Conservation (phyloP, 2,329 filamentous ascomycete genomes). For the Zymoseptoria ardabiliae region DNA sequence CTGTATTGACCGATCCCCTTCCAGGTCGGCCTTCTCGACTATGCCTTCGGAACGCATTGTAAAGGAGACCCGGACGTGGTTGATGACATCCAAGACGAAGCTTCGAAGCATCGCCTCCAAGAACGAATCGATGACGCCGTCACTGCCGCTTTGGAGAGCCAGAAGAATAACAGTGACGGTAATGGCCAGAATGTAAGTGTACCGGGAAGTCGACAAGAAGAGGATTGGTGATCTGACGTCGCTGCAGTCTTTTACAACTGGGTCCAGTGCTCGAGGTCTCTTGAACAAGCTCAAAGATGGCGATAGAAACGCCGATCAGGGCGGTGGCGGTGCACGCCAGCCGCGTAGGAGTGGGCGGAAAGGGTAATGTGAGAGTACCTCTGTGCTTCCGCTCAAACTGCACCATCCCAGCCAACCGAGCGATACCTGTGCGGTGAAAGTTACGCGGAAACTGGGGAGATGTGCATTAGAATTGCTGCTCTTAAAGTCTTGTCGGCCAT, state of each 20-base stretch:
- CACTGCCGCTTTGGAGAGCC: slow-evolving; percentile 7
- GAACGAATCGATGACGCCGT: slow-evolving; percentile 34
- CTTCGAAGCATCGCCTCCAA: slow-evolving; percentile 48
- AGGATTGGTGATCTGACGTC: background rate
- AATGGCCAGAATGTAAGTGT: background rate
- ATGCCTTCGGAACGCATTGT: slow-evolving; percentile 48
- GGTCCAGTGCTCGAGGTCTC: background rate
- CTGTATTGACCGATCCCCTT: background rate
- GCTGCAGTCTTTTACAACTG: background rate
- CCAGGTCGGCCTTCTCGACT: slow-evolving; percentile 55
- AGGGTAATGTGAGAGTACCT: background rate
- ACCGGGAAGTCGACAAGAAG: background rate
- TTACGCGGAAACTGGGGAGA: no score
- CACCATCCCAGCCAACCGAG: no score
- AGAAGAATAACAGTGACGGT: slow-evolving; percentile 5
- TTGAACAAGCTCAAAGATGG: background rate
- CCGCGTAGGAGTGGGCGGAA: background rate
- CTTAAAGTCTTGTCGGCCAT: no score
- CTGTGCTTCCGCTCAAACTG: no score
- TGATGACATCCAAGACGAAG: slow-evolving; percentile 49
- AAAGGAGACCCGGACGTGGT: slow-evolving; percentile 45
- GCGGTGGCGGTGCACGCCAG: background rate
- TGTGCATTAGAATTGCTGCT: no score
- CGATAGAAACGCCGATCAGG: background rate
- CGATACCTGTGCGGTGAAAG: no score